Evolutionary conservation across 2,329 filamentous ascomycete species (phyloP).

Genomic region (Lachnum nothofagi): DNA sequence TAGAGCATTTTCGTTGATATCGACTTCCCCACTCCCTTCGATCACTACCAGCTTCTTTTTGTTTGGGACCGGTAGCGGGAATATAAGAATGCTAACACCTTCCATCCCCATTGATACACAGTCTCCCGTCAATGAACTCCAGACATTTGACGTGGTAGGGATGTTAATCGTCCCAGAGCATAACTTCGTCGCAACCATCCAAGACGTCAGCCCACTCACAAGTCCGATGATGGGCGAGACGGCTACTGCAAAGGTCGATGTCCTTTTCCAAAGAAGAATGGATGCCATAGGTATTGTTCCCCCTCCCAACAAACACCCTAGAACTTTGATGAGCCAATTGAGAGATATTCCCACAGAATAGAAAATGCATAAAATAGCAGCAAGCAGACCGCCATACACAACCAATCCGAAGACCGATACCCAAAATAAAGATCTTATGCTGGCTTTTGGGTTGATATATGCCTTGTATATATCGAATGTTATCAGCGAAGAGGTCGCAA

Average conservation of each 20-base stretch:
- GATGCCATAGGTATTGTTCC: background rate
- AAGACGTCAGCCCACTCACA: background rate
- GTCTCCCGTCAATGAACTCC: conserved; percentile 2
- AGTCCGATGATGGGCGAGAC: background rate
- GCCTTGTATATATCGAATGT: conserved; percentile 64
- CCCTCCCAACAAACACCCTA: background rate
- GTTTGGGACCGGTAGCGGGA: background rate
- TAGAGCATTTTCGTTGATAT: background rate
- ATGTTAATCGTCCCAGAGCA: background rate
- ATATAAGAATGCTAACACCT: background rate
- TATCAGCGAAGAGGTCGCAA: conserved; percentile 63
- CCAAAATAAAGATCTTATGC: background rate
- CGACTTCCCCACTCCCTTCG: background rate
- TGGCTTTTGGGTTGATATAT: conserved; percentile 2
- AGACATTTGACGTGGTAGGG: background rate
- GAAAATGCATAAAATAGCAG: conserved; percentile 5
- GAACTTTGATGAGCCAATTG: conserved; percentile 3
- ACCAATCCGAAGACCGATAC: background rate
- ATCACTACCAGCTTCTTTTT: background rate
- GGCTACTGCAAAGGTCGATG: background rate
- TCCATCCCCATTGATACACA: conserved; percentile 1
- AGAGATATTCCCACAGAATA: conserved; percentile 2
- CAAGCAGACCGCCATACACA: background rate
- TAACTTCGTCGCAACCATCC: conserved; percentile 1
- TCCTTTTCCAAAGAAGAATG: background rate